phyloP scores from a whole-genome alignment of 129 eudicot species.

The sunflower (Helianthus annuus) region DNA sequence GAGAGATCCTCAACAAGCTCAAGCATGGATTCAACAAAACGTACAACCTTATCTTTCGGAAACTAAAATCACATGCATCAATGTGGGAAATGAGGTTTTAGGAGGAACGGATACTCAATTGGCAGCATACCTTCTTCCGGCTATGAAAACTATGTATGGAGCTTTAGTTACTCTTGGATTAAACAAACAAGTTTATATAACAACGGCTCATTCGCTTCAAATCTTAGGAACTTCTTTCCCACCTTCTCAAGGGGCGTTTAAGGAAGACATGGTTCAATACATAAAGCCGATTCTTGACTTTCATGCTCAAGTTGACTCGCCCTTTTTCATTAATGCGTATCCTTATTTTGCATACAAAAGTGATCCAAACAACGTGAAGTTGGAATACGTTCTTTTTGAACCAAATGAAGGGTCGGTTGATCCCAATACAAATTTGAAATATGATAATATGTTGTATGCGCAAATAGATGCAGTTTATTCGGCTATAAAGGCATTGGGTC shows the following conservation, averaged over 20 bases:
- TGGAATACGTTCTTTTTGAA: conserved; percentile 75
- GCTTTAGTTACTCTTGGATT: conserved; percentile 73
- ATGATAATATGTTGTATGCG: conserved; percentile 97
- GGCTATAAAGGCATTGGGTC: conserved; percentile 87
- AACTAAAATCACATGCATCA: conserved; percentile 70
- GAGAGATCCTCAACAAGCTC: conserved; percentile 70
- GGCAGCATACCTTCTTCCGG: conserved; percentile 61
- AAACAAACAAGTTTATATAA: conserved; percentile 56
- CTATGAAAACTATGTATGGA: conserved; percentile 66
- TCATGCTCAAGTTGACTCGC: conserved; percentile 68
- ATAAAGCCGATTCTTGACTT: conserved; percentile 68
- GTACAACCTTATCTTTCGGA: conserved; percentile 74
- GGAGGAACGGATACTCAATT: conserved; percentile 46
- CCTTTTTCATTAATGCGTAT: conserved; percentile 83
- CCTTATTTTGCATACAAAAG: conserved; percentile 91
- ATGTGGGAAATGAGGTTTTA: conserved; percentile 84
- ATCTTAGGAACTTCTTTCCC: conserved; percentile 71
- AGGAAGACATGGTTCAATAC: conserved; percentile 55
- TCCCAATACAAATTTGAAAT: conserved; percentile 61
- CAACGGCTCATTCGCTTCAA: conserved; percentile 80
- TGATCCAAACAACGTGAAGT: conserved; percentile 51
- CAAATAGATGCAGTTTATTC: conserved; percentile 95
- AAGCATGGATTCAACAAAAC: conserved; percentile 74
- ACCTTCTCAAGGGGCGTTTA: conserved; percentile 83
- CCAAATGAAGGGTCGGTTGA: conserved; percentile 69